Conservation (phyloP, 2,329 filamentous ascomycete species). For the Fusarium albidum region DNA sequence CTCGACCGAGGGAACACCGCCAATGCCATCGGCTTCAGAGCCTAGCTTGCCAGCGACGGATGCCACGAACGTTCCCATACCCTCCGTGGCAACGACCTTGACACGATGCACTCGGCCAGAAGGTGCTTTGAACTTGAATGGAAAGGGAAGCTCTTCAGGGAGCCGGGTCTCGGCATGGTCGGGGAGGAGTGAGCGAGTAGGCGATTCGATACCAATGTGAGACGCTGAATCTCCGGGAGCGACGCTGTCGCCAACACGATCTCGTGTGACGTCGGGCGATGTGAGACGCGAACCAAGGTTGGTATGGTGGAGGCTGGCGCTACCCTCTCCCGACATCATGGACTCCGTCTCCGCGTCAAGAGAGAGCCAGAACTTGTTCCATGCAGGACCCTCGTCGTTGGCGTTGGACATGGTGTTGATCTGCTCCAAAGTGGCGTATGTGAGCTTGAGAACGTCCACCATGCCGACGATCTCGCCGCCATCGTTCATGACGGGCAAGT, state of each 20-base stretch:
- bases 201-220: constrained; percentile 84
- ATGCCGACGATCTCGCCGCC: constrained; percentile 97
- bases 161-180: constrained; percentile 58
- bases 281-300: constrained; percentile 76
- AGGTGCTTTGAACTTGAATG: constrained; percentile 99
- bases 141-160: constrained; percentile 80
- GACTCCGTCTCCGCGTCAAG: constrained; percentile 95
- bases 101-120: constrained; percentile 93
- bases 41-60: constrained; percentile 87
- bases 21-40: constrained; percentile 81
- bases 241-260: constrained; percentile 80
- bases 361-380: constrained; percentile 99
- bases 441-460: constrained; percentile 98
- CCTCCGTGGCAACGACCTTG: constrained; percentile 82
- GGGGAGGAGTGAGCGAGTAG: constrained; percentile 69
- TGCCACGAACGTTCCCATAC: constrained; percentile 79
- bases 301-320: constrained; percentile 71
- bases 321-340: constrained; percentile 90
- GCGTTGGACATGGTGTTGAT: constrained; percentile 93
- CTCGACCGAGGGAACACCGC: constrained; percentile 79
- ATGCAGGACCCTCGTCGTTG: constrained; percentile 93
- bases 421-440: constrained; percentile 96
- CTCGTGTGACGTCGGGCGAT: constrained; percentile 79
- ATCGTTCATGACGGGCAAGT: constrained; percentile 98
- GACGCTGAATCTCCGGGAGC: constrained; percentile 95